Conservation (phyloP, 129 eudicot species). For the Saussurea involucrata region DNA sequence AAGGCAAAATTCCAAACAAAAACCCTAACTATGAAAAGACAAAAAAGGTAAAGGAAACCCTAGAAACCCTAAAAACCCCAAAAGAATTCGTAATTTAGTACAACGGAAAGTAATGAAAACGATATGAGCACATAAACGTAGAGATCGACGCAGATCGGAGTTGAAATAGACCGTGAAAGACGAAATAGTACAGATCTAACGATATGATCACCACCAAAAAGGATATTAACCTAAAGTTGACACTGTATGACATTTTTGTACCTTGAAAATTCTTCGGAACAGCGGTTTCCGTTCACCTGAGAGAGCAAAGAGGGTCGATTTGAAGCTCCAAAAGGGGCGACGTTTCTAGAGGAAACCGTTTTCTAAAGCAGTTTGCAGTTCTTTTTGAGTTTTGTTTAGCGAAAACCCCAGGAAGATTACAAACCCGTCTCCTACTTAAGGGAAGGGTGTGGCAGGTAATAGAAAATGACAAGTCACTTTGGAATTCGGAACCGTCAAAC, state of each 20-base stretch:
- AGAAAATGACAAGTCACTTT: constrained; percentile 22
- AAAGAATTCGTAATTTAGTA: neutral
- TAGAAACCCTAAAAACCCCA: constrained; percentile 27
- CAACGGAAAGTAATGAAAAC: constrained; percentile 2
- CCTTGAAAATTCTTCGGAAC: neutral
- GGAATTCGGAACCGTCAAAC: neutral
- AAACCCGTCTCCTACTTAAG: neutral
- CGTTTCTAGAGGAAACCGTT: neutral
- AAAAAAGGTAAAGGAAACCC: constrained; percentile 8
- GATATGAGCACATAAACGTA: neutral
- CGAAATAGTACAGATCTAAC: constrained; percentile 16
- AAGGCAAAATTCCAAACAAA: neutral
- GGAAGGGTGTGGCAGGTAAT: constrained; percentile 19
- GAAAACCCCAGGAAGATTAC: neutral
- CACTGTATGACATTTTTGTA: neutral
- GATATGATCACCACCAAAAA: neutral
- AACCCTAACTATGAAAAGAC: neutral
- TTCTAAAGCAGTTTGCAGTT: neutral
- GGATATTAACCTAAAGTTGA: constrained; percentile 7
- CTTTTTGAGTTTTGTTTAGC: neutral
- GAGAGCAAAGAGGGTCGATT: neutral
- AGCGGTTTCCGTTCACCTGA: neutral
- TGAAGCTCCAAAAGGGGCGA: neutral
- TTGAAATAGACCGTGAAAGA: neutral
- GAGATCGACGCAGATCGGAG: constrained; percentile 20